Base-by-base conservation (phyloP, 78 protist genomes). In the Dictyostelium intermedium region DNA sequence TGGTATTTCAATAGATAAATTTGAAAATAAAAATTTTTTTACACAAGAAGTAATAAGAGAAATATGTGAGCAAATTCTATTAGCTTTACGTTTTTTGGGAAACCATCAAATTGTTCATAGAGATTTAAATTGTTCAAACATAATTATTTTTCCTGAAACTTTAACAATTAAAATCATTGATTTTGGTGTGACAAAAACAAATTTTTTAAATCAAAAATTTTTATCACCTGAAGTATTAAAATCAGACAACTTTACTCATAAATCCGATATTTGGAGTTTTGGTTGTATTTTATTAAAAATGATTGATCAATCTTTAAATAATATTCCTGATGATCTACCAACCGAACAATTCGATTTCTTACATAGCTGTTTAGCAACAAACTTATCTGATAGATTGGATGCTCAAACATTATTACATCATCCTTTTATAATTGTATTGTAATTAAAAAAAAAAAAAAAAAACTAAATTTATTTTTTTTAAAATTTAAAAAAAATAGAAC, bases 381-480 rank as follows among this genome's bases (percentile, higher is more conserved):
- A 66, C 10, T 11, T 30, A 66, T 66, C 74, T 25, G 32, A 25
- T 25, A 66, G 74, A 66, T 66, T 30, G 11, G 74, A 66, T 27
- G 74, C 74, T 11, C 74, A 66, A 66, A 66, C 74, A 11, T 66
- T 66, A 66, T 66, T 66, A 66, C 74, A 66, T 11, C 74, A 66
- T 66, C 74, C 74, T 11, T 66, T 66, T 30, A 66, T 66, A 27
- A 66, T 66, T 25, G 74, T 66, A 66, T 2, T n/a, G 32, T 27
- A 66, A 11, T 9, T 7, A 25, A 63, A 10, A 56, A 13, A 56
- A 56, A 45, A 3, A 56, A 20, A 56, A 56, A 18, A 20, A 63
- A 25, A 63, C 7, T n/a, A 60, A 60, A 11, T 7, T 47, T 47
- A 2, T 11, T 47, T 47, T 47, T 47, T 47, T 47, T 47, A 47